Conservation (phyloP, 495 filamentous ascomycete genomes). For the Aspergillus olivimuriae region DNA sequence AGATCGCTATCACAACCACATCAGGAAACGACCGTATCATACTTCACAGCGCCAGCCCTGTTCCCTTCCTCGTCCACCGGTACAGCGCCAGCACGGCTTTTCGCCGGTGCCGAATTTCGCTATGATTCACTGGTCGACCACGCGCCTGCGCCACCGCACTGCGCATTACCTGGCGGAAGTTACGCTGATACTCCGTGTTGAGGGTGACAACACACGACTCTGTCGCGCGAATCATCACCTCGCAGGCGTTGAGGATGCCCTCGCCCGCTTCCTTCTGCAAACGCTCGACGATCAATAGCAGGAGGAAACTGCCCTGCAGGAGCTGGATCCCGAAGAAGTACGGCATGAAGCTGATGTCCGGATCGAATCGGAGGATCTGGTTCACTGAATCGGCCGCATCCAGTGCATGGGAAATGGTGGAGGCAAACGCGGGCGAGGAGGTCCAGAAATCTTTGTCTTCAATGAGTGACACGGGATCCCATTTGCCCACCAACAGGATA, state of each 20-base stretch:
- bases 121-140: constrained; percentile 66
- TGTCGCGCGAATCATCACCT: constrained; percentile 79
- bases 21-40: too few species aligned
- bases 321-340: constrained; percentile 87
- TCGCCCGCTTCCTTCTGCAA: constrained; percentile 73
- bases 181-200: constrained; percentile 81
- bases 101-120: constrained; percentile 67
- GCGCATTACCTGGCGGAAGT: constrained; percentile 79
- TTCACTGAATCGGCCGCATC: constrained; percentile 74
- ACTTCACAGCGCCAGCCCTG: constrained; percentile 63
- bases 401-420: constrained; percentile 72
- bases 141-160: constrained; percentile 73
- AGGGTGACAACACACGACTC: constrained; percentile 82
- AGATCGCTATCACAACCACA: too few species aligned
- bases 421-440: constrained; percentile 73
- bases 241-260: constrained; percentile 74
- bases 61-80: constrained; percentile 75
- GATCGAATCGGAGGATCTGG: constrained; percentile 79
- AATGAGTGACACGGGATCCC: constrained; percentile 79
- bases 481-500: constrained; percentile 78
- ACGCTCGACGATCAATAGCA: constrained; percentile 77
- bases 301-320: constrained; percentile 73
- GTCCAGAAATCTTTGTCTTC: constrained; percentile 90
- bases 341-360: constrained; percentile 81
- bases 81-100: constrained; percentile 70